Conservation (phyloP, 2,329 filamentous ascomycete genomes). For the Ciborinia camelliae region DNA sequence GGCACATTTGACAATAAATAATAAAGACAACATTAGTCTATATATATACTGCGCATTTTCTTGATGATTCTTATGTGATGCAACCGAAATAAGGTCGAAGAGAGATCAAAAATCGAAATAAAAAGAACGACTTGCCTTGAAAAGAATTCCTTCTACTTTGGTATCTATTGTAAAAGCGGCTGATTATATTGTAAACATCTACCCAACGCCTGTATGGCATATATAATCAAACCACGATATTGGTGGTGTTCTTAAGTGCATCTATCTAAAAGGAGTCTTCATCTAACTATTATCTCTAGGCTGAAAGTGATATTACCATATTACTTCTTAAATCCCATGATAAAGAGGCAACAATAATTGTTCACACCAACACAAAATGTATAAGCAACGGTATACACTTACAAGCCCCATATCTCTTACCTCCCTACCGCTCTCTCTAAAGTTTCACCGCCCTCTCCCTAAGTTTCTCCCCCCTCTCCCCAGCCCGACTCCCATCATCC, state of each 20-base stretch:
- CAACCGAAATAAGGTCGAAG: background rate
- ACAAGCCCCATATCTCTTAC: background rate
- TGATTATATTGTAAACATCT: too few species aligned
- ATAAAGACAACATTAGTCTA: conserved; percentile 6
- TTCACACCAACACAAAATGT: background rate
- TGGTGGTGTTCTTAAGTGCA: background rate
- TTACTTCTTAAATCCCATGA: background rate
- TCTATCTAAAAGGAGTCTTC: too few species aligned
- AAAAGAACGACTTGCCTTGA: background rate
- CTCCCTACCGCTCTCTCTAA: too few species aligned
- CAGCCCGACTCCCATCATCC: conserved; percentile 36
- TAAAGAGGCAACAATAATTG: too few species aligned
- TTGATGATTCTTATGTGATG: background rate
- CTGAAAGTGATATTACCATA: background rate
- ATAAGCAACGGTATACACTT: background rate
- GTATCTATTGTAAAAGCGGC: background rate
- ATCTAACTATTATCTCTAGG: background rate
- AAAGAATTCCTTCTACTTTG: background rate
- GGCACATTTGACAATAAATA: conserved; percentile 18
- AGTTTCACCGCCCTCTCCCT: background rate
- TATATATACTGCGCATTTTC: background rate
- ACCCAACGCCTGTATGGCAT: background rate
- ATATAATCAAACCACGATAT: background rate
- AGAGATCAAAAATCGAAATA: background rate
- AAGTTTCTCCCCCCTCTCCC: conserved; percentile 31